Evolutionary conservation across 352 stramenopile species (phyloP).

Genomic region (Phytophthora sojae): DNA sequence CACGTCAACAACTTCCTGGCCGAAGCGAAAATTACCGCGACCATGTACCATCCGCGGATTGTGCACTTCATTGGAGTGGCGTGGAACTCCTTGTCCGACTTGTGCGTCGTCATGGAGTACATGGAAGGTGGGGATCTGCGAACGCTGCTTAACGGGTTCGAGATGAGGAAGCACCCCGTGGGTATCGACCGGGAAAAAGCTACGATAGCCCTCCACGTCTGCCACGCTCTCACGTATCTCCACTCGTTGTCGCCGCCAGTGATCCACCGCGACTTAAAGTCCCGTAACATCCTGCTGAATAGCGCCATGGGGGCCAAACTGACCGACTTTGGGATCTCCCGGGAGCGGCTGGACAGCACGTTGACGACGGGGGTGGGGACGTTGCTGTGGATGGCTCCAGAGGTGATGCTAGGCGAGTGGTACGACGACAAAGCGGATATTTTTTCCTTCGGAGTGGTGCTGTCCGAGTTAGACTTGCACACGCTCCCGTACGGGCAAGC

Average conservation of each 20-base stretch:
- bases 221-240: slow-evolving; percentile 9
- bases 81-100: slow-evolving; percentile 25
- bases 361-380: slow-evolving; percentile 29
- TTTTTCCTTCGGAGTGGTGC: slow-evolving; percentile 35
- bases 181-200: slow-evolving; percentile 14
- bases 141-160: slow-evolving; percentile 15
- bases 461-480: slow-evolving; percentile 12
- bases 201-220: slow-evolving; percentile 36
- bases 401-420: slow-evolving; percentile 23
- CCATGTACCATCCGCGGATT: slow-evolving; percentile 46
- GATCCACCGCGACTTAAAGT: slow-evolving; percentile 64
- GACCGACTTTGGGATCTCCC: slow-evolving; percentile 30
- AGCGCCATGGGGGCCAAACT: slow-evolving; percentile 24
- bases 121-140: slow-evolving; percentile 26
- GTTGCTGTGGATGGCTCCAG: too few relatives aligned
- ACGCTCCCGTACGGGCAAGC: slow-evolving; percentile 20
- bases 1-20: slow-evolving; percentile 59
- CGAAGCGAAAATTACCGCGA: slow-evolving; percentile 58
- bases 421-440: slow-evolving; percentile 39
- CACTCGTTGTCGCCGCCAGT: slow-evolving; percentile 8
- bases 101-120: slow-evolving; percentile 26
- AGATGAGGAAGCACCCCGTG: background rate
- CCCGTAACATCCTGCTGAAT: slow-evolving; percentile 53
- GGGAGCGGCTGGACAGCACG: slow-evolving; percentile 6
- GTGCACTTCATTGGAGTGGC: slow-evolving; percentile 24